Evolutionary conservation across 441 rosid species (phyloP), one percentile per base, ranked within the genome.

Genomic region (Gossypium schwendimanii): DNA sequence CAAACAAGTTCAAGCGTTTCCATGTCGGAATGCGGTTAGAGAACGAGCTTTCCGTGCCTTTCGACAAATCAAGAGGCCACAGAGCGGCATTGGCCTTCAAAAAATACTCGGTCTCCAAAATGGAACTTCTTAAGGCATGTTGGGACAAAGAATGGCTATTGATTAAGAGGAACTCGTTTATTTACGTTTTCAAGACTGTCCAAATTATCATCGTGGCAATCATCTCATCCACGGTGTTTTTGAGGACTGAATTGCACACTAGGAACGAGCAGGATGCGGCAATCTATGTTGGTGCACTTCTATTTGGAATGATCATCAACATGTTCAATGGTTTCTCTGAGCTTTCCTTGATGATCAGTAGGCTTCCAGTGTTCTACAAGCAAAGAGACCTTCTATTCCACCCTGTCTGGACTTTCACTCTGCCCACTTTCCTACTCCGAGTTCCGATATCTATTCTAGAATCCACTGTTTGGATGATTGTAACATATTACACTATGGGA

Each of bases 281-380:
- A 0, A 1, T 87, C 1, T 90, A 76, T 65, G 18, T 90, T n/a
- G 95, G 97, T 7, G 87, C 98, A 55, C 61, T 95, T 15, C 20
- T 91, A 12, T 93, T 85, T 14, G 69, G 79, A 0, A 69, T 95
- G 87, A 79, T 90, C 75, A 70, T 76, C 21, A 95, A 91, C 83
- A 90, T 82, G 91, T 93, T 90, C 77, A 90, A 91, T 76, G 97
- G 99, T n/a, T 82, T 89, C 71, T 78, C 95, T 0, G 99, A 92
- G 84, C 84, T 95, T 8, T 53, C 92, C 0, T 21, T 91, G 76
- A 77, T 81, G 70, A 82, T 95, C 20, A 66, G 39, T 64, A 87
- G 97, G 73, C 94, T 95, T 78, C 98, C 96, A 0, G 97, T 91
- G 74, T 91, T 92, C 75, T 93, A 88, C 82, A 92, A 92, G 87